Evolutionary conservation across 805 yeast species (phyloP).

Genomic region (Kregervanrija fluxuum): DNA sequence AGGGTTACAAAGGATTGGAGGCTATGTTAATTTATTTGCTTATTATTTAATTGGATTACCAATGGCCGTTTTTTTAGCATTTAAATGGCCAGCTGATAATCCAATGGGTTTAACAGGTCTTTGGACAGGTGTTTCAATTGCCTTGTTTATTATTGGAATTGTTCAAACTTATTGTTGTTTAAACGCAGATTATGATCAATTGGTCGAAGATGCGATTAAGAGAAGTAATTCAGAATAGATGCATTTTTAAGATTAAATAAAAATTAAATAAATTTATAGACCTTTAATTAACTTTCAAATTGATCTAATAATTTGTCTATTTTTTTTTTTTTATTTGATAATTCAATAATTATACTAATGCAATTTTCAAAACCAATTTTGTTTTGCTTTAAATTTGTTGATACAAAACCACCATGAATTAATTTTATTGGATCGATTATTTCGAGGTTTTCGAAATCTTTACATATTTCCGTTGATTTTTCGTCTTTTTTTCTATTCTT

Average conservation of each 20-base stretch:
- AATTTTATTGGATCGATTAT: constrained; percentile 16
- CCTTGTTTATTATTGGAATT: constrained; percentile 34
- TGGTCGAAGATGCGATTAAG: constrained; percentile 38
- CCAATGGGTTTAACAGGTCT: constrained; percentile 33
- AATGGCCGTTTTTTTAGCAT: constrained; percentile 51
- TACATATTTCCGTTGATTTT: not conserved
- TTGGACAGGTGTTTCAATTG: constrained; percentile 30
- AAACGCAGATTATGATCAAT: constrained; percentile 42
- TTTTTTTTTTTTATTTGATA: constrained; percentile 8
- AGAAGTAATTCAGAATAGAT: constrained; percentile 23
- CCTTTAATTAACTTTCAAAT: constrained; percentile 1
- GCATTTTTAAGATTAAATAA: not conserved
- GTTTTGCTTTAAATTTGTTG: constrained; percentile 14
- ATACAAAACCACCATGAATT: constrained; percentile 24
- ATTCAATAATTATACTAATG: constrained; percentile 7
- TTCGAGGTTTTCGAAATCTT: not conserved
- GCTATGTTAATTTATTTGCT: constrained; percentile 43
- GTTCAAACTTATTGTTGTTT: constrained; percentile 43
- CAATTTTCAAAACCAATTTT: constrained; percentile 11
- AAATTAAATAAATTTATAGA: not conserved
- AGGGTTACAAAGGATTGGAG: constrained; percentile 52
- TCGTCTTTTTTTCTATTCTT: not conserved
- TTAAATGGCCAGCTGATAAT: constrained; percentile 29
- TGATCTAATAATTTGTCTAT: constrained; percentile 5
- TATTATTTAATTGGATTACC: constrained; percentile 72